Conservation (phyloP, 2,329 filamentous ascomycete species). For the Diaporthe humulicola region DNA sequence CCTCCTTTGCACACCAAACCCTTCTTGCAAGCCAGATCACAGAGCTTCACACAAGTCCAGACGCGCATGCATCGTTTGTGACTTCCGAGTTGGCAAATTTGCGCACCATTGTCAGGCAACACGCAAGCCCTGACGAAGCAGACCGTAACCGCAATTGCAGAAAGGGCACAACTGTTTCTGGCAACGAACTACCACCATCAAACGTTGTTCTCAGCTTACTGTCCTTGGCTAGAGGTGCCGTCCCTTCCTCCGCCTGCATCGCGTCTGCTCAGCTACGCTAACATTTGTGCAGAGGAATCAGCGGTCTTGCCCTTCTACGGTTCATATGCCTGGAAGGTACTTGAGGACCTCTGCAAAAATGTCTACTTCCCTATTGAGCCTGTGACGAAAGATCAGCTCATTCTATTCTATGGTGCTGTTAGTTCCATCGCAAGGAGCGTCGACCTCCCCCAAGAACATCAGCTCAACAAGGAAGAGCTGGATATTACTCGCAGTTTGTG, state of each 20-base stretch:
- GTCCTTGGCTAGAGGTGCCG: not conserved
- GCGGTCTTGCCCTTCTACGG: not conserved
- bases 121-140: not conserved
- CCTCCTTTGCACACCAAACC: not conserved
- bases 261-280: not conserved
- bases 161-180: no score
- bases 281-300: not conserved
- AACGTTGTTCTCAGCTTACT: not conserved
- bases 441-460: not conserved
- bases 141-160: not conserved
- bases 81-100: not conserved
- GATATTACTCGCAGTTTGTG: not conserved
- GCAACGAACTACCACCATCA: not conserved
- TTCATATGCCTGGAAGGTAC: not conserved
- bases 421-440: not conserved
- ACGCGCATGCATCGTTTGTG: not conserved
- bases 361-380: not conserved
- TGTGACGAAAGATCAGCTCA: not conserved
- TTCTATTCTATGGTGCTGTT: not conserved
- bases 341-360: not conserved
- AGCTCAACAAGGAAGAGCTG: not conserved
- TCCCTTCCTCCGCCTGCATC: not conserved
- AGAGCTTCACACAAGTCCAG: not conserved
- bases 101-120: not conserved
- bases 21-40: conserved; percentile 4